Evolutionary conservation across 371 early-diverging fungal species (phyloP), one percentile per base, ranked within the genome.

Genomic region (Syncephalastrum sp.): DNA sequence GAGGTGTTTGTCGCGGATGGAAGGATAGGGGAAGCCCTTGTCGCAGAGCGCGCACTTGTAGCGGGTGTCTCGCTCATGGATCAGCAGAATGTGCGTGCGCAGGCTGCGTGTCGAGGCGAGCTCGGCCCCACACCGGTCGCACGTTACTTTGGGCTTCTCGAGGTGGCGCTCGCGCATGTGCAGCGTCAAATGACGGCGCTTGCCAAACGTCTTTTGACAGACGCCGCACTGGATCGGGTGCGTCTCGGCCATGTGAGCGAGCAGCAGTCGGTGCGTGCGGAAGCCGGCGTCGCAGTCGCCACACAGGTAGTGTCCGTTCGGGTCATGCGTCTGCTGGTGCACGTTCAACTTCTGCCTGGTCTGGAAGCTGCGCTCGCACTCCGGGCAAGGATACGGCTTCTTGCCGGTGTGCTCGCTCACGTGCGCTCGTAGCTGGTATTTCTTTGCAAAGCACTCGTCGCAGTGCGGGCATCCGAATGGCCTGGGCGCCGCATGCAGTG

Each of bases 351-450:
- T 33, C 12, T 33, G 38, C 38, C 8, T 33, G 10, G 38, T 33
- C 38, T 33, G 38, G 38, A 33, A 33, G 38, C 38, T 33, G 38
- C 38, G 38, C 5, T 33, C 38, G 38, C 38, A 33, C 10, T 33
- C 38, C 3, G 48, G 19, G 21, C 60, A 53, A 27, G 47, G 42
- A 51, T 46, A 60, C 12, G 45, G 41, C 19, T 56, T 53, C 55
- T 53, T 81, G 82, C 88, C 75, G 19, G 65, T 69, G 58, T 90
- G 90, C 0, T 66, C 63, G 16, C 65, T 60, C 23, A 60, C 57
- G 64, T 88, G 90, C 23, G 76, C 74, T 47, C 77, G 76, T 50
- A 88, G 64, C 42, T 80, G 79, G 41, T 74, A 73, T 10, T 75
- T 67, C n/a, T 79, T 77, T 10, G 67, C 59, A 57, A 87, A 88